phyloP scores from a whole-genome alignment of 1,284 basidiomycete genomes.

The Sanghuangporus weigelae region DNA sequence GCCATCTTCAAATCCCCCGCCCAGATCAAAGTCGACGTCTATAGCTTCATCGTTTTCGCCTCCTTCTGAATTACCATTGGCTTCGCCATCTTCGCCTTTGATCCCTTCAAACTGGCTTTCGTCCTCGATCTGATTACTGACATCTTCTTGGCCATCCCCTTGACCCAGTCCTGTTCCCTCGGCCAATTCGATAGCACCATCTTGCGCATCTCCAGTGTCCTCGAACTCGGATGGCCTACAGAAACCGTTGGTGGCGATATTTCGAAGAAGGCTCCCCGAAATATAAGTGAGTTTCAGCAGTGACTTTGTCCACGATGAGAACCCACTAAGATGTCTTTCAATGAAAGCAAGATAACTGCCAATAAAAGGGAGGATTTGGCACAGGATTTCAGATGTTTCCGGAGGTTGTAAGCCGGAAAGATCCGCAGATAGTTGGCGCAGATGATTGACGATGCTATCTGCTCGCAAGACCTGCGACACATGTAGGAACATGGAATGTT shows the following conservation, averaged over 20 bases:
- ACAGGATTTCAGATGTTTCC: slow-evolving; percentile 21
- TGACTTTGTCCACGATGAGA: slow-evolving; percentile 67
- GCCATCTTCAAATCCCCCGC: slow-evolving; percentile 80
- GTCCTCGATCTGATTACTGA: slow-evolving; percentile 90
- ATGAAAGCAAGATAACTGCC: slow-evolving; percentile 49
- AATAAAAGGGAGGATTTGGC: slow-evolving; percentile 62
- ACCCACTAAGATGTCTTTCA: slow-evolving; percentile 47
- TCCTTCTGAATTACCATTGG: slow-evolving; percentile 57
- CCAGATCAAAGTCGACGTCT: slow-evolving; percentile 57
- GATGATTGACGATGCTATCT: slow-evolving; percentile 28
- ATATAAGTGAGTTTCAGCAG: slow-evolving; percentile 85
- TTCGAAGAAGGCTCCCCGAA: slow-evolving; percentile 68
- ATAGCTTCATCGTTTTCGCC: slow-evolving; percentile 61
- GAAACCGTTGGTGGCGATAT: slow-evolving; percentile 84
- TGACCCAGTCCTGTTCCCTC: slow-evolving; percentile 86
- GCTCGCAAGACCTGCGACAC: slow-evolving; percentile 22
- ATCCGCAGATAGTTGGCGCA: slow-evolving; percentile 22
- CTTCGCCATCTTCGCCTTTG: slow-evolving; percentile 56
- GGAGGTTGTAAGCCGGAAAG: not conserved
- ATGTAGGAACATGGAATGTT: not conserved
- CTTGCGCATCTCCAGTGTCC: slow-evolving; percentile 42
- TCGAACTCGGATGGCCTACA: slow-evolving; percentile 78
- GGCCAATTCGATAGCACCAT: slow-evolving; percentile 46
- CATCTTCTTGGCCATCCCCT: slow-evolving; percentile 80
- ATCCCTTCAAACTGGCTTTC: slow-evolving; percentile 96